Evolutionary conservation across 495 filamentous ascomycete species (phyloP).

Genomic region (Cryomyces minteri): DNA sequence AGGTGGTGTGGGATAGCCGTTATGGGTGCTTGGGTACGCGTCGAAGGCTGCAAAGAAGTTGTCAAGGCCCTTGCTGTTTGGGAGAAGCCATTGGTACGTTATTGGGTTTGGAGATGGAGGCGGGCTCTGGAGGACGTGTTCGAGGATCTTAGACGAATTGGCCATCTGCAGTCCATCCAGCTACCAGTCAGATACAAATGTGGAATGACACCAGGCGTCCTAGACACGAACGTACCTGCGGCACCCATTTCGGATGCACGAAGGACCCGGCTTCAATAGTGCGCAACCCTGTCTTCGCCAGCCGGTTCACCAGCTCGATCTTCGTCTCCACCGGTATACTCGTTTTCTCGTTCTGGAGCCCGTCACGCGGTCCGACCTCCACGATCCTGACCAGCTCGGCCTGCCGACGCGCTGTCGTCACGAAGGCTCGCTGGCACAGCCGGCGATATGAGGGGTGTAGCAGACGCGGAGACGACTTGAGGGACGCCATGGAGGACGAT

Average conservation of each 20-base stretch:
- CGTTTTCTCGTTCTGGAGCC: slow-evolving; percentile 88
- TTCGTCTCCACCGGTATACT: slow-evolving; percentile 66
- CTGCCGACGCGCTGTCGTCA: background rate
- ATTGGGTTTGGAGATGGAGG: slow-evolving; percentile 43
- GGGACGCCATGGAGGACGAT: background rate
- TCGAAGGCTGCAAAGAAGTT: slow-evolving; percentile 27
- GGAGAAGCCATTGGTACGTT: slow-evolving; percentile 84
- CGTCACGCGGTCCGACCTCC: slow-evolving; percentile 88
- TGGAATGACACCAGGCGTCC: background rate
- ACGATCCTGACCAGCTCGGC: slow-evolving; percentile 44
- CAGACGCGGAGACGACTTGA: background rate
- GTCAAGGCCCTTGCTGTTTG: slow-evolving; percentile 68
- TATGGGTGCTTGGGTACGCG: slow-evolving; percentile 19
- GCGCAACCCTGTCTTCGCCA: slow-evolving; percentile 69
- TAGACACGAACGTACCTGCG: slow-evolving; percentile 41
- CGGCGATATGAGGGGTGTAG: background rate
- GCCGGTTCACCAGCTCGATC: slow-evolving; percentile 57
- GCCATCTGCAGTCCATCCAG: slow-evolving; percentile 49
- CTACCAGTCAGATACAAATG: background rate
- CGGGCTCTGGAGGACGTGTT: slow-evolving; percentile 43
- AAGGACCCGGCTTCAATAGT: slow-evolving; percentile 93
- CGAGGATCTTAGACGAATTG: slow-evolving; percentile 66
- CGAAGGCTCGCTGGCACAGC: background rate
- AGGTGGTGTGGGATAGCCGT: slow-evolving; percentile 17
- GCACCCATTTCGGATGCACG: slow-evolving; percentile 94